Percentiles rank a stretch among this genome's conserved stretches.
These are phyloP conservation scores for Naganishia antarctica DNA, from an alignment of 768 basidiomycete genomes.

Conservation along the genomic window DNA sequence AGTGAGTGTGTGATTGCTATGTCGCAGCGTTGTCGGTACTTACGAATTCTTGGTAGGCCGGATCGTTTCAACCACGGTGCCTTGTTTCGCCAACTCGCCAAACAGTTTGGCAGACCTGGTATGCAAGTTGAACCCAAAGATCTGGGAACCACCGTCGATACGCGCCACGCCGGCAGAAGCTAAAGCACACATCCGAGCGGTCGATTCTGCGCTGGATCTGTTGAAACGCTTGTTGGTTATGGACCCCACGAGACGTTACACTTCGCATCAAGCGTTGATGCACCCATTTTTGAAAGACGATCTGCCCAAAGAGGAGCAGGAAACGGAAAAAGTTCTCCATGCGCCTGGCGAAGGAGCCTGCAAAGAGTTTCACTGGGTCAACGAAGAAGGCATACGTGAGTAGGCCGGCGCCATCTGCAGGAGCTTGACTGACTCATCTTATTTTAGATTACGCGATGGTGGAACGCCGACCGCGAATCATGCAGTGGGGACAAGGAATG, in stretches of 20 bases:
- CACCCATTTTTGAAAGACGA: constrained; percentile 67
- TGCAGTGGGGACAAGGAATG: constrained; percentile 25
- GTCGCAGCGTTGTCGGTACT: background rate
- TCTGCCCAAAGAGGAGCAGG: constrained; percentile 50
- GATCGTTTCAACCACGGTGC: constrained; percentile 83
- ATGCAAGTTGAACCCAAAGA: constrained; percentile 65
- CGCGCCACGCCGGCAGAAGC: constrained; percentile 52
- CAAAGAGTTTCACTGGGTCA: constrained; percentile 25
- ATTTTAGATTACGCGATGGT: constrained; percentile 23
- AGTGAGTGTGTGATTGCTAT: constrained; percentile 56
- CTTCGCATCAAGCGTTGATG: constrained; percentile 67
- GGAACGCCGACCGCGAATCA: constrained; percentile 15
- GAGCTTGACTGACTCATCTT: background rate
- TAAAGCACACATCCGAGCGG: constrained; percentile 55
- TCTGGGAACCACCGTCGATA: constrained; percentile 54
- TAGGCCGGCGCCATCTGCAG: background rate
- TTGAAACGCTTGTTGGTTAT: constrained; percentile 68
- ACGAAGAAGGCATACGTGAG: constrained; percentile 23
- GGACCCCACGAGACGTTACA: constrained; percentile 70
- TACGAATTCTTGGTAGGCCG: constrained; percentile 59
- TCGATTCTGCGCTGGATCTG: constrained; percentile 68
- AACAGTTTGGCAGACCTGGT: constrained; percentile 71
- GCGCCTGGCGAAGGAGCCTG: constrained; percentile 27
- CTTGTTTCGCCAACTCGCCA: constrained; percentile 63
- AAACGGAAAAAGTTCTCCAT: constrained; percentile 26